Conservation (phyloP, 2,329 filamentous ascomycete genomes). For the Pseudogymnoascus verrucosus region DNA sequence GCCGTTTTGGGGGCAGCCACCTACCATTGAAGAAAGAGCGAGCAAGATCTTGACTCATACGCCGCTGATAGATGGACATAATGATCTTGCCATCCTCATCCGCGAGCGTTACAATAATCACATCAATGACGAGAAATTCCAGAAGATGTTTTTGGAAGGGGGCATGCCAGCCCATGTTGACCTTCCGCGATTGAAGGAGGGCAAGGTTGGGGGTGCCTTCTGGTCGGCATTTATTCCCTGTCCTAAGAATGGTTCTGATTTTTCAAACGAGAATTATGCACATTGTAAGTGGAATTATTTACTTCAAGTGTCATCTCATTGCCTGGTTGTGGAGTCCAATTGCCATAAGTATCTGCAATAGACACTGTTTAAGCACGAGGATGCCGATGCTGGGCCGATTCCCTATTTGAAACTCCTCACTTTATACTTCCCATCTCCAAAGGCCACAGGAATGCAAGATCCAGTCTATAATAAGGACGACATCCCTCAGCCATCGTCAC, state of each 20-base stretch:
- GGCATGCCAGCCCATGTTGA: constrained; percentile 67
- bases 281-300: constrained; percentile 41
- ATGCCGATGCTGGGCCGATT: too few species aligned
- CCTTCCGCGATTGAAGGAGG: constrained; percentile 62
- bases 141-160: constrained; percentile 64
- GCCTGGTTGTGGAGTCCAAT: not conserved
- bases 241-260: constrained; percentile 63
- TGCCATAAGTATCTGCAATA: not conserved
- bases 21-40: constrained; percentile 30
- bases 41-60: constrained; percentile 36
- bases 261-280: constrained; percentile 64
- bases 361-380: not conserved
- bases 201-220: constrained; percentile 76
- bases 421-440: not conserved
- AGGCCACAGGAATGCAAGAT: not conserved
- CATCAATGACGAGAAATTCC: constrained; percentile 69
- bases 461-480: not conserved
- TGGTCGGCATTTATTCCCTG: constrained; percentile 84
- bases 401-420: not conserved
- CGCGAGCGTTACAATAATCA: constrained; percentile 62
- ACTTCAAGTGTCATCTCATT: not conserved
- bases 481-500: not conserved
- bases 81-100: constrained; percentile 74
- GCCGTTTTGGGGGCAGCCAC: constrained; percentile 11
- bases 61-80: constrained; percentile 70